phyloP scores from a whole-genome alignment of 306 rosid species.

The Rubus parviflorus region DNA sequence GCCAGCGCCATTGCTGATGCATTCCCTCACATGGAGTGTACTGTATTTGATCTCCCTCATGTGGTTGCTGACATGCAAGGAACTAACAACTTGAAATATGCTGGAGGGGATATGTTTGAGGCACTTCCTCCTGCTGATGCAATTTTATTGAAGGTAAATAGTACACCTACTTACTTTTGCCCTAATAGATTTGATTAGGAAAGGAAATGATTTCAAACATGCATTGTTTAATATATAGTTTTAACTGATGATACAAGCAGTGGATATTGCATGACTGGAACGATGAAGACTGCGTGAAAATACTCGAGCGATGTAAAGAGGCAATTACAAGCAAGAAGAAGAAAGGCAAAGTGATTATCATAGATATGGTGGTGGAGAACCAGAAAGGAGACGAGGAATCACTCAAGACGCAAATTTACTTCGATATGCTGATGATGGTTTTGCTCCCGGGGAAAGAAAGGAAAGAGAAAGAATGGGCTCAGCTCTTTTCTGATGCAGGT shows the following conservation, averaged over 20 bases:
- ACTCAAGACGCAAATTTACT: conserved; percentile 28
- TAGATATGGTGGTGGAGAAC: conserved; percentile 40
- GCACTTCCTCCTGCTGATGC: conserved; percentile 43
- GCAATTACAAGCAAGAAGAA: conserved; percentile 27
- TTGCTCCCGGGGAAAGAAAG: conserved; percentile 21
- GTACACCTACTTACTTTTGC: too few species aligned
- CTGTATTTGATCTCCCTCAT: conserved; percentile 49
- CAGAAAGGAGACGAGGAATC: conserved; percentile 15
- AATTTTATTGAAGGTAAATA: conserved; percentile 41
- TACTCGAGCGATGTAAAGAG: conserved; percentile 46
- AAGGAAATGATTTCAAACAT: too few species aligned
- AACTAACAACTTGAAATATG: conserved; percentile 25
- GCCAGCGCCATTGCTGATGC: conserved; percentile 39
- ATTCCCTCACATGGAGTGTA: not conserved
- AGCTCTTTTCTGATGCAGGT: conserved; percentile 30
- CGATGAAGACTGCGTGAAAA: conserved; percentile 39
- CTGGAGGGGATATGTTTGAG: conserved; percentile 48
- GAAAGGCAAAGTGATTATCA: conserved; percentile 39
- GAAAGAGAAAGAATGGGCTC: conserved; percentile 35
- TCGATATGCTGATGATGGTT: conserved; percentile 32
- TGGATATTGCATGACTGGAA: conserved; percentile 48
- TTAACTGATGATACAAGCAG: conserved; percentile 7
- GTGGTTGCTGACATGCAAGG: conserved; percentile 39
- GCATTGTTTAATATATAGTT: too few species aligned
- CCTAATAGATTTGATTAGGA: too few species aligned